Evolutionary conservation across 306 rosid species (phyloP).

Genomic region (Luffa acutangula): DNA sequence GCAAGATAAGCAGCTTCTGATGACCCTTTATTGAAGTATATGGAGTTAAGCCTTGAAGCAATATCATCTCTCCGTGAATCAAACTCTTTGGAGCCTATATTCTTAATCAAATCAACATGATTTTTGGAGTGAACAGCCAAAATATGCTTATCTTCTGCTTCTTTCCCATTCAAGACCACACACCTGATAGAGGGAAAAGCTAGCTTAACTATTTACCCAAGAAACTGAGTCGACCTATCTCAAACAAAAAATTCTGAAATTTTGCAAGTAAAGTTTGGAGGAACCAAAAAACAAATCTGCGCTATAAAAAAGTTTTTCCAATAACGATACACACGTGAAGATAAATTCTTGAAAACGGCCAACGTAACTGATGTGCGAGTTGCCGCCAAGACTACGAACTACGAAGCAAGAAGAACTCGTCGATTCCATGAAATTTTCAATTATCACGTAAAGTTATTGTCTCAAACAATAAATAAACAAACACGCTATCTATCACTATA

Average conservation of each 20-base stretch:
- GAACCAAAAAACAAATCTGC: background rate
- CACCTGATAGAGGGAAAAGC: conserved; percentile 44
- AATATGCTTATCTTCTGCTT: conserved; percentile 56
- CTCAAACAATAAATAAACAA: background rate
- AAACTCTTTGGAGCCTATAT: conserved; percentile 47
- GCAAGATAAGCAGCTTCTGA: conserved; percentile 89
- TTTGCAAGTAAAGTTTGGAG: background rate
- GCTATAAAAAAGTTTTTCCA: background rate
- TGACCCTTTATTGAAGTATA: conserved; percentile 76
- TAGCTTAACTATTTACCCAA: background rate
- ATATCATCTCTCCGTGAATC: conserved; percentile 32
- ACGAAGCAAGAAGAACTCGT: background rate
- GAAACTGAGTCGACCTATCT: background rate
- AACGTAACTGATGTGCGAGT: background rate
- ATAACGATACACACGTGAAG: background rate
- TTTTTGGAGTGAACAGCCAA: conserved; percentile 44
- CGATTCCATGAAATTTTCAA: background rate
- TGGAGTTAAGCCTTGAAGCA: conserved; percentile 42
- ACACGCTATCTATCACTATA: background rate
- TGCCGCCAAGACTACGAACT: background rate
- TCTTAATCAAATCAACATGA: conserved; percentile 54
- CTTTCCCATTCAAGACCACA: conserved; percentile 61
- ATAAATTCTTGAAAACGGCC: background rate
- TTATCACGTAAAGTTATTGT: background rate
- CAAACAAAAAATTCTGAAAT: background rate